phyloP scores from a whole-genome alignment of 306 rosid species.

The Canavalia ensiformis region DNA sequence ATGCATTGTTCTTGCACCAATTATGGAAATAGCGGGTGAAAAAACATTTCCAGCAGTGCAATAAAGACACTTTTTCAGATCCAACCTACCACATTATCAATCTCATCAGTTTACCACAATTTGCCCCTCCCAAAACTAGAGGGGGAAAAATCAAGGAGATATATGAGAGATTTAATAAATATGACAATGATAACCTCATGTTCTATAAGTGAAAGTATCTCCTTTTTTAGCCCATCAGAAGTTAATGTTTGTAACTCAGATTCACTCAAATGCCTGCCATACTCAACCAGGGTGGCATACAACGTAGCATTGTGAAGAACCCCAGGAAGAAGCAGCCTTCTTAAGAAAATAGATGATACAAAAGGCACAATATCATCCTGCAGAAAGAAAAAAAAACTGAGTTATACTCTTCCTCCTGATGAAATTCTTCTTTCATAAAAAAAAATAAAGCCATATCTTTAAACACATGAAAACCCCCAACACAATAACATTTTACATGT shows the following conservation, averaged over 20 bases:
- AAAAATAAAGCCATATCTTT: conserved; percentile 24
- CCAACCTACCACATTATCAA: conserved; percentile 66
- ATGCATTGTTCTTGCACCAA: conserved; percentile 90
- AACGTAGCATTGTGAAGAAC: conserved; percentile 78
- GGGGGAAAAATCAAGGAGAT: conserved; percentile 20
- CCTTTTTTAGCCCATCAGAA: conserved; percentile 83
- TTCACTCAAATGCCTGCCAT: conserved; percentile 82
- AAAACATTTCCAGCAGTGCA: conserved; percentile 82
- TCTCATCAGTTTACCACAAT: conserved; percentile 41
- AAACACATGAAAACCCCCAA: conserved; percentile 46
- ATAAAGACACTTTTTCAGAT: conserved; percentile 65
- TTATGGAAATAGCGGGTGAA: conserved; percentile 73
- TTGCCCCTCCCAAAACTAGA: conserved; percentile 19
- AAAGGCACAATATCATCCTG: conserved; percentile 79
- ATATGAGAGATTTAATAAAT: conserved; percentile 37
- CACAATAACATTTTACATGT: conserved; percentile 21
- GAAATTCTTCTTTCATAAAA: conserved; percentile 10
- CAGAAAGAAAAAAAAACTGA: conserved; percentile 51
- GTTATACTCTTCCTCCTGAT: conserved; percentile 27
- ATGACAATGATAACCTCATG: conserved; percentile 73
- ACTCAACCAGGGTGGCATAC: conserved; percentile 79
- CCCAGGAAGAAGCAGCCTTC: conserved; percentile 90
- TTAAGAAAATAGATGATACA: conserved; percentile 83
- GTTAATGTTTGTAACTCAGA: conserved; percentile 81
- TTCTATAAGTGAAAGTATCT: conserved; percentile 88